Base-by-base conservation (phyloP, 805 yeast species). In the Metschnikowia rubicola region DNA sequence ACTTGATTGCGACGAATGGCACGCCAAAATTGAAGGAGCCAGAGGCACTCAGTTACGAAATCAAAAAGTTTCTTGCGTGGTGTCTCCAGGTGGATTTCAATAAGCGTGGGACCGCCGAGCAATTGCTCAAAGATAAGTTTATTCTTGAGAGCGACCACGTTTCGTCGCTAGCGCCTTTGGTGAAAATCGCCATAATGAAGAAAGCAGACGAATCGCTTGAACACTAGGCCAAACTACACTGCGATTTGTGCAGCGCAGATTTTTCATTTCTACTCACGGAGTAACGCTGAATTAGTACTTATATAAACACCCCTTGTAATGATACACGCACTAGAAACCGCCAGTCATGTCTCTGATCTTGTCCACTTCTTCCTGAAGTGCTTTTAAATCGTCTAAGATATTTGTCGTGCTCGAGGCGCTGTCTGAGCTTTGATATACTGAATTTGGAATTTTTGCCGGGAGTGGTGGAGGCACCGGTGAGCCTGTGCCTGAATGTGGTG, bases 1-100 rank as follows among this genome's bases (percentile, higher is more conserved):
- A 91, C 67, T 74, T 94, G 65, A 94, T 94, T 74, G 96, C 96
- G 5, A 89, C 97, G 0, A 92, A 89, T 60, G 99, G 99, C 44
- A 94, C 98, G 0, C 99, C 99, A 19, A 83, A 84, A 56, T 74
- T 94, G 62, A 90, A 91, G 66, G 88, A 90, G 60, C 94, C 96
- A 3, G 96, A 87, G 47, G 80, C 83, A 6, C 70, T 94, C 43
- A 81, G 91, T 52, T 68, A 76, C 40, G 77, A 75, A 17, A 71
- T 94, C 61, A 80, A 83, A 56, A 69, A 75, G 42, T 94, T 94
- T 60, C 74, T 94, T 59, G 78, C 82, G 32, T 77, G 84, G 76
- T 85, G 94, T 63, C 73, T 92, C 52, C 87, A 84, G 55, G 97
- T 91, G 30, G 86, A 87, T 56, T 84, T 90, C 28, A 89, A 86